phyloP scores from a whole-genome alignment of 768 basidiomycete genomes.

The Leccinum arenicola region DNA sequence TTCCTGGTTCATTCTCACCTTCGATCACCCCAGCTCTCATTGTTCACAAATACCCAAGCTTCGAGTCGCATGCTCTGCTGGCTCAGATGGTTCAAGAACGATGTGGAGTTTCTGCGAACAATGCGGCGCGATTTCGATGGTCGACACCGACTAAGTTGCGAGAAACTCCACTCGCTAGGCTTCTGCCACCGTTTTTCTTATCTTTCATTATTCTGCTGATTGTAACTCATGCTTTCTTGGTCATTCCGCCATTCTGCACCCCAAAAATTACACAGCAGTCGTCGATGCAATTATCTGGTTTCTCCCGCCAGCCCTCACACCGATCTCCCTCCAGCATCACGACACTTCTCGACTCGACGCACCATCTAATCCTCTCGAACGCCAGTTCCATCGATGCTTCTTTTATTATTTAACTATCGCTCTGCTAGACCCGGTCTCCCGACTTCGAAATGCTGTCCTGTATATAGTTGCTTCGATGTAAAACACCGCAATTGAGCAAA shows the following conservation, averaged over 20 bases:
- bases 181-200: constrained; percentile 21
- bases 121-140: constrained; percentile 87
- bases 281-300: constrained; percentile 24
- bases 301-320: constrained; percentile 3
- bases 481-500: constrained; percentile 16
- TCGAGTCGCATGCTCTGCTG: constrained; percentile 72
- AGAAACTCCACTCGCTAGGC: constrained; percentile 3
- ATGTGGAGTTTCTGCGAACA: constrained; percentile 91
- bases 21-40: constrained; percentile 42
- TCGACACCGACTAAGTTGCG: constrained; percentile 60
- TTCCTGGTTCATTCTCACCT: constrained; percentile 10
- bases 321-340: constrained; percentile 17
- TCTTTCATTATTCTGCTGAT: constrained; percentile 33
- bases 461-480: constrained; percentile 32
- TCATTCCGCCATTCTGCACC: constrained; percentile 17
- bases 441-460: constrained; percentile 26
- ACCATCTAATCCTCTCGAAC: constrained; percentile 17
- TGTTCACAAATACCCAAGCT: constrained; percentile 84
- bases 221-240: constrained; percentile 26
- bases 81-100: constrained; percentile 61
- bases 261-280: constrained; percentile 26
- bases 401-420: constrained; percentile 18
- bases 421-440: constrained; percentile 19
- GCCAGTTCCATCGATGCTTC: constrained; percentile 16
- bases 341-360: constrained; percentile 23